Evolutionary conservation across 2,329 filamentous ascomycete genomes (phyloP).

Genomic region (Tolypocladium endophyticum): DNA sequence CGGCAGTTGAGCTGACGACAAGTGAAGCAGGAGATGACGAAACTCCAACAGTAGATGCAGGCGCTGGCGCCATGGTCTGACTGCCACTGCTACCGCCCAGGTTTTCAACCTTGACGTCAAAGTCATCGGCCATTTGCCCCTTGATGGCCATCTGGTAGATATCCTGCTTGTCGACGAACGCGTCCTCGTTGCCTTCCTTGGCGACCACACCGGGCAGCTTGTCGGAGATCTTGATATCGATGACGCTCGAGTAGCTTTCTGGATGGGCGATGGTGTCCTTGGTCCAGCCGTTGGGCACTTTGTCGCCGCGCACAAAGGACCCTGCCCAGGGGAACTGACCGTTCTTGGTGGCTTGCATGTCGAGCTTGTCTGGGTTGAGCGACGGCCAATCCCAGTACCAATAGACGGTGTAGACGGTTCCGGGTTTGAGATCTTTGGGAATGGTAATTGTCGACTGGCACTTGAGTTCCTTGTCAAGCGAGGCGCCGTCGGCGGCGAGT

Average conservation of each 20-base stretch:
- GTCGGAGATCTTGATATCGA: constrained; percentile 27
- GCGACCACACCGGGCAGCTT: constrained; percentile 11
- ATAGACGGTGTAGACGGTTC: constrained; percentile 68
- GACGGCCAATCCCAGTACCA: constrained; percentile 96
- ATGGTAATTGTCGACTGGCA: constrained; percentile 78
- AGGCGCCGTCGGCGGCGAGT: constrained; percentile 40
- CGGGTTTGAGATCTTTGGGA: constrained; percentile 51
- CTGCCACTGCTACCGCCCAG: constrained; percentile 9
- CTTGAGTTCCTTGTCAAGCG: constrained; percentile 50
- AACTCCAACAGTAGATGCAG: background rate
- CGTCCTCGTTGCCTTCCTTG: constrained; percentile 10
- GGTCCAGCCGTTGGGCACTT: constrained; percentile 24
- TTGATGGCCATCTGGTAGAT: constrained; percentile 32
- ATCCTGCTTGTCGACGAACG: constrained; percentile 26
- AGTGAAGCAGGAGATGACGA: background rate
- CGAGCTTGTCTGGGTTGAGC: constrained; percentile 30
- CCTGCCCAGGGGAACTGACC: constrained; percentile 32
- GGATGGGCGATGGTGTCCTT: constrained; percentile 20
- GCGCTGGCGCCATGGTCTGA: background rate
- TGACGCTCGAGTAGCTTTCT: constrained; percentile 30
- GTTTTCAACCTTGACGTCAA: constrained; percentile 29
- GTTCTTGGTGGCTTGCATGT: constrained; percentile 26
- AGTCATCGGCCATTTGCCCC: constrained; percentile 33
- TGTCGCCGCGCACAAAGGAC: constrained; percentile 27
- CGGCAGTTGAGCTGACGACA: background rate